Evolutionary conservation across 441 rosid genomes (phyloP).

Genomic region (Adansonia gregorii): DNA sequence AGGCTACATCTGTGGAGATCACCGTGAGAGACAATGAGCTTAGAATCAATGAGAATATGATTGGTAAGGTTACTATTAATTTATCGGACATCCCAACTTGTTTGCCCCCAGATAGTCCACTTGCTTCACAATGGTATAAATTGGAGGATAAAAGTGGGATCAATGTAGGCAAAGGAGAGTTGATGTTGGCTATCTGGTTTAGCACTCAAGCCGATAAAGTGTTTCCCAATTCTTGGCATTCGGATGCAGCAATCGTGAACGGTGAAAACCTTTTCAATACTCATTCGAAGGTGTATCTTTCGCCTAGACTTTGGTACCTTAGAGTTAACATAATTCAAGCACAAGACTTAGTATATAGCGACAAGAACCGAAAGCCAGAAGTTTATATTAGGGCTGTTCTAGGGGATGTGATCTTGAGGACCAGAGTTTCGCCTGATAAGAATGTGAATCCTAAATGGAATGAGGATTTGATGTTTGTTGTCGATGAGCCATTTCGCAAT

Average conservation of each 20-base stretch:
- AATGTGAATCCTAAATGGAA: conserved; percentile 54
- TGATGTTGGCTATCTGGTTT: conserved; percentile 60
- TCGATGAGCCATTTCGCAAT: conserved; percentile 53
- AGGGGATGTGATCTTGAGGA: conserved; percentile 53
- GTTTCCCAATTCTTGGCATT: conserved; percentile 58
- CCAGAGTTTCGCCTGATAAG: conserved; percentile 41
- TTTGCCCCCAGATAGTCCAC: conserved; percentile 55
- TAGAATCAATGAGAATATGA: conserved; percentile 33
- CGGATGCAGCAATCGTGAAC: conserved; percentile 45
- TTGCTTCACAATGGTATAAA: conserved; percentile 65
- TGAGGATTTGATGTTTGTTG: conserved; percentile 64
- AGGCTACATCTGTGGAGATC: conserved; percentile 49
- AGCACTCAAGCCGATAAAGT: conserved; percentile 65
- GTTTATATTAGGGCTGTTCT: conserved; percentile 35
- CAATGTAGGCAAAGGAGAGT: conserved; percentile 43
- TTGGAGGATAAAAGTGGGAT: conserved; percentile 50
- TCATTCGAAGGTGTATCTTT: conserved; percentile 56
- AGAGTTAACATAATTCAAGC: conserved; percentile 57
- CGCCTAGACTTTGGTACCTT: conserved; percentile 65
- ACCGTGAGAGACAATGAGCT: conserved; percentile 36
- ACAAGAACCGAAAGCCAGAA: conserved; percentile 47
- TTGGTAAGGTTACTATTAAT: conserved; percentile 50
- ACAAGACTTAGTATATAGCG: conserved; percentile 49
- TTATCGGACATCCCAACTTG: conserved; percentile 55
- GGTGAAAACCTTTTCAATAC: conserved; percentile 45